A percentile compares a stretch with the other conserved stretches of the same genome.
These are phyloP conservation scores for Melastoma candidum DNA, from an alignment of 441 rosid genomes.

Conservation along the genomic window DNA sequence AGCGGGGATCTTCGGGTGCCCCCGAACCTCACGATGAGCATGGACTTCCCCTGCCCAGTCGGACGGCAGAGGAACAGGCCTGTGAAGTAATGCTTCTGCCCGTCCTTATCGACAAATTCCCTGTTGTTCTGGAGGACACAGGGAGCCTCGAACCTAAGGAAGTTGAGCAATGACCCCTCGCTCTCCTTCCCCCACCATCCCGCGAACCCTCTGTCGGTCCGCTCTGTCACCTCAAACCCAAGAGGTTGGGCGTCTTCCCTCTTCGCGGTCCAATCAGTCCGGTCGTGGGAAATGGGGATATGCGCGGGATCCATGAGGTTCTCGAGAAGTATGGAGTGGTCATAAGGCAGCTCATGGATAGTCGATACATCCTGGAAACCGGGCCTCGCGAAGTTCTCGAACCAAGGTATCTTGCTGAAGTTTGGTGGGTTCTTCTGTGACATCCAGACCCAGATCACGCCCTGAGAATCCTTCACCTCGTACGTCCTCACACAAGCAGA, in stretches of 20 bases:
- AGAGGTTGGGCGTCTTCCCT: conserved; percentile 85
- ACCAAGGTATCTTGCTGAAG: conserved; percentile 67
- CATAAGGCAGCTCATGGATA: conserved; percentile 83
- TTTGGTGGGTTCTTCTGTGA: conserved; percentile 56
- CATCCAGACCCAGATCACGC: conserved; percentile 97
- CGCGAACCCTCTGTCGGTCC: conserved; percentile 69
- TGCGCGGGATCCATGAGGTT: conserved; percentile 98
- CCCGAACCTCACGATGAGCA: conserved; percentile 86
- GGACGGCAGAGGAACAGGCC: conserved; percentile 92
- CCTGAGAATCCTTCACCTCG: conserved; percentile 75
- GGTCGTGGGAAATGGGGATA: conserved; percentile 82
- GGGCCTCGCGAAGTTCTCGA: conserved; percentile 67
- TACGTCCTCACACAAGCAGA: conserved; percentile 62
- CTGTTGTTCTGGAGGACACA: conserved; percentile 70
- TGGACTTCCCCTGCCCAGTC: conserved; percentile 89
- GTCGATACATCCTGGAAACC: conserved; percentile 61
- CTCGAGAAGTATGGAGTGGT: conserved; percentile 86
- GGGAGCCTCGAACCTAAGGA: conserved; percentile 67
- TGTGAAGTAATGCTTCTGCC: conserved; percentile 55
- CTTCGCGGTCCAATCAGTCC: conserved; percentile 76
- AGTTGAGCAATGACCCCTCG: conserved; percentile 35
- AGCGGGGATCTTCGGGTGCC: conserved; percentile 47
- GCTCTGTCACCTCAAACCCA: conserved; percentile 58
- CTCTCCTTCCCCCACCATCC: conserved; percentile 85
- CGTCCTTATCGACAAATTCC: conserved; percentile 49